Evolutionary conservation across 1,284 basidiomycete species (phyloP), one percentile per base, ranked within the genome.

Genomic region (Fistulinella cinereoalba): DNA sequence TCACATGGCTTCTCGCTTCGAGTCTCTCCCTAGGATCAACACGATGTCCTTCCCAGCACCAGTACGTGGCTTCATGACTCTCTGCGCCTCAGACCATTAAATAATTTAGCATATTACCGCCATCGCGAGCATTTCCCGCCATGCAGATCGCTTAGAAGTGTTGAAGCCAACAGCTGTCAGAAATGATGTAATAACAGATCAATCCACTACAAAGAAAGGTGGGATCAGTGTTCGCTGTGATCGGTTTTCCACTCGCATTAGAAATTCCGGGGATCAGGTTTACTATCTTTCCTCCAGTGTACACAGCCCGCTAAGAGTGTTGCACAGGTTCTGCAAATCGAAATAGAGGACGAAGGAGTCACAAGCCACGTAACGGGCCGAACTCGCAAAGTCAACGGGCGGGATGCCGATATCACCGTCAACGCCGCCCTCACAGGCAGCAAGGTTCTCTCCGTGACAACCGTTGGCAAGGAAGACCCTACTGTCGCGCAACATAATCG

Each of bases 181-280:
- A 36, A 78, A 83, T 46, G 77, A 81, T 10, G 69, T 79, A 36
- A 51, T 37, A 12, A 12, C 2, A 19, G 51, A 39, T 15, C 29
- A 52, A 6, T 67, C 60, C 45, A 58, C 39, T 5, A 23, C 25
- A 37, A 61, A 60, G 47, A 53, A 61, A 49, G 63, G 50, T 12
- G 38, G 44, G 0, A 37, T 75, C n/a, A 56, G 64, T 3, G 52
- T 79, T 0, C 43, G 37, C 2, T 76, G 69, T 13, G 57, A 52
- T 15, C 71, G 76, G 1, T 81, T 71, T 51, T 67, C 73, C 48
- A 77, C 58, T 47, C 59, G 64, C 44, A 55, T 80, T 49, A 57
- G 55, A 55, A n/a, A 10, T 2, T 53, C 57, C 6, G 16, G 8
- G 3, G 42, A 59, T 33, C 73, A 75, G 63, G 74, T 74, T 43